These are phyloP conservation scores for Arabis alpina DNA, from an alignment of 345 rosid genomes.

Conservation along the genomic window DNA sequence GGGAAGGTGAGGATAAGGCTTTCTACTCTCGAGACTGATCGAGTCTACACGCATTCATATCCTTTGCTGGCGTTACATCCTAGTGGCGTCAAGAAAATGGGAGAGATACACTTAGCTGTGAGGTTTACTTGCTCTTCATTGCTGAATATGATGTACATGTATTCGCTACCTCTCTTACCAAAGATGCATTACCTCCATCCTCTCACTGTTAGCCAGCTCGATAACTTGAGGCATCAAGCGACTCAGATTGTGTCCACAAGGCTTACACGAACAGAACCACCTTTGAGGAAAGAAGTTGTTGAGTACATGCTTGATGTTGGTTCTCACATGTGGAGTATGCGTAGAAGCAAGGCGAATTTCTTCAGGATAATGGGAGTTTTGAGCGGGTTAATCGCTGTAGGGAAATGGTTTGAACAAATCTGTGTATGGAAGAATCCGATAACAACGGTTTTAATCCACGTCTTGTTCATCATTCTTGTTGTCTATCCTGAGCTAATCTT, in stretches of 20 bases:
- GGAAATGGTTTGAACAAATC: constrained; percentile 89
- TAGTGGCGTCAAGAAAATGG: constrained; percentile 85
- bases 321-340: constrained; percentile 99
- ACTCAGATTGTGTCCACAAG: constrained; percentile 81
- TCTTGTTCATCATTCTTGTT: constrained; percentile 71
- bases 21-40: constrained; percentile 84
- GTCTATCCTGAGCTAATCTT: constrained; percentile 85
- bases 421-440: constrained; percentile 90
- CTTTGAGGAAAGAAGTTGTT: constrained; percentile 82
- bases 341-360: constrained; percentile 91
- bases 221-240: constrained; percentile 85
- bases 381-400: constrained; percentile 68
- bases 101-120: constrained; percentile 87
- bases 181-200: constrained; percentile 96
- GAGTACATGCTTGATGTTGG: constrained; percentile 98
- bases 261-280: constrained; percentile 88
- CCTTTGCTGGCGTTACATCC: constrained; percentile 79
- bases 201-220: constrained; percentile 82
- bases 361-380: constrained; percentile 51
- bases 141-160: constrained; percentile 84
- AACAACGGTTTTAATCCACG: constrained; percentile 78
- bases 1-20: constrained; percentile 91
- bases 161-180: constrained; percentile 76
- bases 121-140: constrained; percentile 72
- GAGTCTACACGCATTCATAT: constrained; percentile 88